Evolutionary conservation across 1,284 basidiomycete species (phyloP).

Genomic region (Abortiporus biennis): DNA sequence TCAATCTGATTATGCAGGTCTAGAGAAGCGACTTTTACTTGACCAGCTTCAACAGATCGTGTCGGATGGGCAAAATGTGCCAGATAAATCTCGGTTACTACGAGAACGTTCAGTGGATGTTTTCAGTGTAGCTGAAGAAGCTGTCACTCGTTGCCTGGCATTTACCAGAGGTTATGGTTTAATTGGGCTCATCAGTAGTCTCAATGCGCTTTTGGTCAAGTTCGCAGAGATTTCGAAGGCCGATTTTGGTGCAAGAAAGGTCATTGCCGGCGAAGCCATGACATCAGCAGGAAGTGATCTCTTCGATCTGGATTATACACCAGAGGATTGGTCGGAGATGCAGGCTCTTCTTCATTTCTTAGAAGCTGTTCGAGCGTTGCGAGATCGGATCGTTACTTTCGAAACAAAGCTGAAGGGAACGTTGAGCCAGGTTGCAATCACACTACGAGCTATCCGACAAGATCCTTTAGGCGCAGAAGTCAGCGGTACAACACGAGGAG

Average conservation of each 20-base stretch:
- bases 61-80: constrained; percentile 27
- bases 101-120: constrained; percentile 69
- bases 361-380: constrained; percentile 65
- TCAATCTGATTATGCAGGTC: constrained; percentile 73
- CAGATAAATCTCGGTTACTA: constrained; percentile 60
- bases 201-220: constrained; percentile 63
- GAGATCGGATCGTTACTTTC: constrained; percentile 60
- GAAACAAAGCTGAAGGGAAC: constrained; percentile 60
- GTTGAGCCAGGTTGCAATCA: constrained; percentile 52
- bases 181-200: constrained; percentile 61
- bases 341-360: constrained; percentile 81
- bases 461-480: constrained; percentile 51
- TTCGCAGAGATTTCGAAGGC: constrained; percentile 65
- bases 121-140: constrained; percentile 75
- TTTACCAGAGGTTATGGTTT: constrained; percentile 89
- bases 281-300: constrained; percentile 47
- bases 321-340: constrained; percentile 83
- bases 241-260: constrained; percentile 39
- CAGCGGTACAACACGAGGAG: constrained; percentile 62
- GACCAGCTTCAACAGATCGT: constrained; percentile 45
- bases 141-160: constrained; percentile 62
- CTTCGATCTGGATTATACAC: constrained; percentile 79
- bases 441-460: constrained; percentile 48
- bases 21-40: constrained; percentile 69
- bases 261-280: constrained; percentile 26